A percentile compares a stretch with the other conserved stretches of the same genome.
Conservation (phyloP, 208 protist species). For the Trichomonas gallinae region DNA sequence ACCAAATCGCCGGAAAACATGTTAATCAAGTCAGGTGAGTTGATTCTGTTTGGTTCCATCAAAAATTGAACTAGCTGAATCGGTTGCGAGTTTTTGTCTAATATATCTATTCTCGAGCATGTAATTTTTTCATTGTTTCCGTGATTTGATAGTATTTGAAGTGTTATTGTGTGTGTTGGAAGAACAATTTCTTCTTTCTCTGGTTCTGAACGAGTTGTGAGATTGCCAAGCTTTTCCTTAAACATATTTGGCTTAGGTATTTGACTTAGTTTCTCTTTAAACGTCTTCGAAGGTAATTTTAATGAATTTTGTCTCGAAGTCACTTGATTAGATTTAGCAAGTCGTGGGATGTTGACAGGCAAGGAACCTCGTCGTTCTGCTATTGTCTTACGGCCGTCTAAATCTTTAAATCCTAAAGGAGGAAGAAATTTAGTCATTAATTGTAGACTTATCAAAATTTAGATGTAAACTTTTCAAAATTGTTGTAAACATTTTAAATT, state of each 20-base stretch:
- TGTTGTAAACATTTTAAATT: not conserved
- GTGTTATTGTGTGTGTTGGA: not conserved
- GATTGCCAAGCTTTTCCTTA: not conserved
- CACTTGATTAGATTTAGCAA: not conserved
- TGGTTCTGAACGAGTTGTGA: not conserved
- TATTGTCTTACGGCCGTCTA: not conserved
- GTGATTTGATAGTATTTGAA: not conserved
- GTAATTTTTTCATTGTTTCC: not conserved
- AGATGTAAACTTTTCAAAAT: not conserved
- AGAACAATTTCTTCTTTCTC: not conserved
- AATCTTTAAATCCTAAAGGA: not conserved
- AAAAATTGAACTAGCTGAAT: not conserved
- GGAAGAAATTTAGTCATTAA: not conserved
- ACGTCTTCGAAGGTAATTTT: not conserved
- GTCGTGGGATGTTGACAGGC: not conserved
- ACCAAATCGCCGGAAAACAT: not conserved
- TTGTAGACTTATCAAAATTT: too few relatives aligned
- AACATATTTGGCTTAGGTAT: not conserved
- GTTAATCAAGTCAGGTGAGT: not conserved
- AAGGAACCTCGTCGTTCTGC: not conserved
- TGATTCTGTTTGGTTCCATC: not conserved
- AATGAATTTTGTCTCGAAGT: not conserved
- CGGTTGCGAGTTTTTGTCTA: not conserved
- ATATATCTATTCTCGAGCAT: not conserved
- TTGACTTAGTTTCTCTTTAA: not conserved